Base-by-base conservation (phyloP, 1,284 basidiomycete species). In the Ganoderma lingzhi region DNA sequence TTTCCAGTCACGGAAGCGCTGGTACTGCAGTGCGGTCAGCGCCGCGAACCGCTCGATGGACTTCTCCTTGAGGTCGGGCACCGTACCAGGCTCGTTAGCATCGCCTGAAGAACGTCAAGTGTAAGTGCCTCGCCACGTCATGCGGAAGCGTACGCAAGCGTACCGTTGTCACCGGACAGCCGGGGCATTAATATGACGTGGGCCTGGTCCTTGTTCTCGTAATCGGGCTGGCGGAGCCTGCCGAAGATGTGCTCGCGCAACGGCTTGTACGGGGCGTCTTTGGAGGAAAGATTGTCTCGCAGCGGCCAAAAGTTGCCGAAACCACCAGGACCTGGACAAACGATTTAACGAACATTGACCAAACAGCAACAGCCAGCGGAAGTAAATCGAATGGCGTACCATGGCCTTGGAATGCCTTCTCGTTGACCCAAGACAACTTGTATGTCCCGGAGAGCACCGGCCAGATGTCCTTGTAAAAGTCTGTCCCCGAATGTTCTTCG, bases 401-500 rank as follows among this genome's bases (percentile, higher is more conserved):
- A 56, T 77, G 76, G 23, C 76, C 75, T 35, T 73, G 69, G 59
- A 71, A 73, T 28, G 70, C 70, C 68, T 74, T 44, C 56, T 69
- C 58, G 71, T 78, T 70, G 68, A 77, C 70, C 76, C 77, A 74
- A 44, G 73, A 72, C 59, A 75, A 55, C 45, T 65, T 56, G 62
- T 74, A 74, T 35, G 74, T 70, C 48, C 70, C 55, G 6, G 55
- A 55, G 14, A 81, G 67, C 17, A 81, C 70, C 2, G 80, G 79
- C 77, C 79, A 79, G 55, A 82, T 80, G 55, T 81, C 73, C 9
- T 70, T 61, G 66, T 78, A 78, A 68, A 76, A 81, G 35, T 76
- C 69, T 4, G 75, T 72, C 2, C 62, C 44, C 9, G 65, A 66
- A 14, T 73, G 70, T 10, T 74, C 74, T 44, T 73, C 60, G 45